These are phyloP conservation scores for Harrya chromipes DNA, from an alignment of 768 basidiomycete genomes.

Conservation along the genomic window DNA sequence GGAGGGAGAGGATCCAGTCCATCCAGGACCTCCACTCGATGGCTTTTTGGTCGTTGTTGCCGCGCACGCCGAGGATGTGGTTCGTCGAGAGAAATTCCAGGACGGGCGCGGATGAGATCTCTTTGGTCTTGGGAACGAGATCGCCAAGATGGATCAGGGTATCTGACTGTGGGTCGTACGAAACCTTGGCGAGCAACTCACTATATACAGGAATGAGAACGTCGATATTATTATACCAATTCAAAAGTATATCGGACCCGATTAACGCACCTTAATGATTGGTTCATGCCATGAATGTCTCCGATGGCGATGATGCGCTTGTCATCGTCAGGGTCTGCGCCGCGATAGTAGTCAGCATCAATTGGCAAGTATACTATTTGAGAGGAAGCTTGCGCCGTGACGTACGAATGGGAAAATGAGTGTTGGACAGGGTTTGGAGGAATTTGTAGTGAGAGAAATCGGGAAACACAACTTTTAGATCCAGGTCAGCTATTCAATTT, in stretches of 20 bases:
- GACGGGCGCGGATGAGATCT: slow-evolving; percentile 56
- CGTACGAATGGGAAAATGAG: slow-evolving; percentile 57
- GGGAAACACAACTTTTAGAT: slow-evolving; percentile 31
- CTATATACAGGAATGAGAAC: slow-evolving; percentile 33
- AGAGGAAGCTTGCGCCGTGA: neutral
- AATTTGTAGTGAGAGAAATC: slow-evolving; percentile 54
- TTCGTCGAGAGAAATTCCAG: slow-evolving; percentile 61
- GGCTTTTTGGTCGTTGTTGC: slow-evolving; percentile 91
- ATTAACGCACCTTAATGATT: slow-evolving; percentile 56
- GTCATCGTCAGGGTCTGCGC: slow-evolving; percentile 44
- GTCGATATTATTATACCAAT: slow-evolving; percentile 4
- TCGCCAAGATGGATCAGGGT: slow-evolving; percentile 83
- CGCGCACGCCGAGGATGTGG: slow-evolving; percentile 77
- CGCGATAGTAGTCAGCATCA: neutral
- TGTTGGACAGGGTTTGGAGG: slow-evolving; percentile 39
- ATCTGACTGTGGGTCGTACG: slow-evolving; percentile 60
- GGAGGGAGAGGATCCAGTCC: slow-evolving; percentile 60
- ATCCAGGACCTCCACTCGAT: slow-evolving; percentile 90
- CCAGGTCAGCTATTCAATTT: neutral
- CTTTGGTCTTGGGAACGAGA: slow-evolving; percentile 61
- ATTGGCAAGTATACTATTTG: neutral
- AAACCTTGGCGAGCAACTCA: slow-evolving; percentile 56
- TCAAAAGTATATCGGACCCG: neutral
- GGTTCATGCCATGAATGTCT: slow-evolving; percentile 83
- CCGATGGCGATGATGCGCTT: slow-evolving; percentile 75